phyloP scores from a whole-genome alignment of 2,329 filamentous ascomycete genomes.

The Macrophomina tecta region DNA sequence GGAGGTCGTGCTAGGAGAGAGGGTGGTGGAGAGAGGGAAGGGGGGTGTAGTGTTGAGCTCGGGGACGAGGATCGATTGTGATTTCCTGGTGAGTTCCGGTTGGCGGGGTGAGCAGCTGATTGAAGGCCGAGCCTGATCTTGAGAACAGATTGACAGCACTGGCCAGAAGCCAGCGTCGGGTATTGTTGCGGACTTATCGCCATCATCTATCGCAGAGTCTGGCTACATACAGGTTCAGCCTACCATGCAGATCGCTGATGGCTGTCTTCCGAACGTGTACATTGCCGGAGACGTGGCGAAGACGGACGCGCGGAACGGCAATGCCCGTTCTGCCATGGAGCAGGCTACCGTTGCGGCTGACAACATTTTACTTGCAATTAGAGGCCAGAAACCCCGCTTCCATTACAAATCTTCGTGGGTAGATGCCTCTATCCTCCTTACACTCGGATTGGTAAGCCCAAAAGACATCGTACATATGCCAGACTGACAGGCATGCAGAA shows the following conservation, averaged over 20 bases:
- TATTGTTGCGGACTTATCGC: conserved; percentile 54
- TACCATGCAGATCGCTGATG: conserved; percentile 63
- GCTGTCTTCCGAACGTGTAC: conserved; percentile 60
- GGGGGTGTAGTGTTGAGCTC: conserved; percentile 54
- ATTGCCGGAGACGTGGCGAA: conserved; percentile 69
- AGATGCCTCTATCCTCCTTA: conserved; percentile 35
- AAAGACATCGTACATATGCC: background rate
- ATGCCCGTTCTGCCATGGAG: conserved; percentile 58
- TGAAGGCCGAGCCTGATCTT: background rate
- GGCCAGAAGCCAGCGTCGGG: conserved; percentile 65
- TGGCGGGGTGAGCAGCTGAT: background rate
- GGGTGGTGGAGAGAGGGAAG: conserved; percentile 48
- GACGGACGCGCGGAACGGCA: conserved; percentile 55
- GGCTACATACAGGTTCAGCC: conserved; percentile 61
- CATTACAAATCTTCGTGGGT: conserved; percentile 31
- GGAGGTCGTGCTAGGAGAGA: conserved; percentile 59
- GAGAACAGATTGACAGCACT: conserved; percentile 61
- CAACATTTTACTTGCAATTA: conserved; percentile 60
- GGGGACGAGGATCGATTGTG: conserved; percentile 54
- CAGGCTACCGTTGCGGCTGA: conserved; percentile 61
- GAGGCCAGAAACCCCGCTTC: conserved; percentile 29
- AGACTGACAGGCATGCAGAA: background rate
- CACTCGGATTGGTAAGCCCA: conserved; percentile 32
- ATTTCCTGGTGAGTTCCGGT: conserved; percentile 47
- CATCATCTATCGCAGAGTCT: conserved; percentile 52